Base-by-base conservation (phyloP, 1,284 basidiomycete species). In the Lentinula novae-zelandiae region DNA sequence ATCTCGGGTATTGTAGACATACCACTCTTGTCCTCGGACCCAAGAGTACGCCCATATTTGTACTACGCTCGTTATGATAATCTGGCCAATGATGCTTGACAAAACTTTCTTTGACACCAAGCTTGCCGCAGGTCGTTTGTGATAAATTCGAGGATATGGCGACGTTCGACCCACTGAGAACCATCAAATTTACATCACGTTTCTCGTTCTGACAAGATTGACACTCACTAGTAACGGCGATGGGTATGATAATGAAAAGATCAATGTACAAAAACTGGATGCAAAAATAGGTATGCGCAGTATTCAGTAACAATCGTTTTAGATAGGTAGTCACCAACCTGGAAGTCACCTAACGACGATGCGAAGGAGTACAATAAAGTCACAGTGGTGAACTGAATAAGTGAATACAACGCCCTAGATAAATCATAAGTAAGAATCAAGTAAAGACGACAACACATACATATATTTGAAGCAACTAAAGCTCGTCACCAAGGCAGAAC, bases 401-500 rank as follows among this genome's bases (percentile, higher is more conserved):
- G 76, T n/a, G 92, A 94, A 73, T 94, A 95, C 53, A 95, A 73
- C 0, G 93, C 92, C 92, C 92, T 93, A 65, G 31, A 48, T 27
- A 15, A 33, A n/a, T 22, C 15, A 31, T 61, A 2, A 63, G 38
- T 51, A 31, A 46, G 31, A 12, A 46, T 53, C 50, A 55, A 52
- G 27, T 22, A 10, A 22, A 46, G 15, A 51, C 38, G 15, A 1
- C 10, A 1, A 59, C 31, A 79, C 91, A 75, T 68, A 93, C 95
- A 98, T 98, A 71, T 96, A 98, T 77, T 98, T 98, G 87, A 99
- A 99, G 77, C 97, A 99, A 67, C 93, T 95, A 76, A 99, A 99
- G 70, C 93, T 96, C 1, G 96, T 99, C 57, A 98, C 96, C 57
- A 99, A 78, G 2, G 97, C 96, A 5, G 95, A 94, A 51, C 97